These are phyloP conservation scores for Incumbomyces lentus DNA, from an alignment of 2,329 filamentous ascomycete species.

Conservation along the genomic window DNA sequence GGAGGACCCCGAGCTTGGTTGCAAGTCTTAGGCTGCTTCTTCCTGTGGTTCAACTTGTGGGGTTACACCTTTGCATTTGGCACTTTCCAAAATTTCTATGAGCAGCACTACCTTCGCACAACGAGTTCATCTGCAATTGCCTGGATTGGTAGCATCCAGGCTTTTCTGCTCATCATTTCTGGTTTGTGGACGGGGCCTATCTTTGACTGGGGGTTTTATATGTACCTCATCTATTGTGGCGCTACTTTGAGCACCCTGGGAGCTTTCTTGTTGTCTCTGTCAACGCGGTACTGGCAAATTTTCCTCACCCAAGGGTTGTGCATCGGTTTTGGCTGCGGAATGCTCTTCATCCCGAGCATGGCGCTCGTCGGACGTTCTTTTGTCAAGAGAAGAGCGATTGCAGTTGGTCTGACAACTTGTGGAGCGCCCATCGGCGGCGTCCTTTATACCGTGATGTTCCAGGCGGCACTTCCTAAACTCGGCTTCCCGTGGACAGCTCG, in stretches of 20 bases:
- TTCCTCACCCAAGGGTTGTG: constrained; percentile 69
- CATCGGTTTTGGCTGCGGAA: constrained; percentile 61
- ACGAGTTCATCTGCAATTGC: constrained; percentile 63
- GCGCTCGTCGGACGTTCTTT: constrained; percentile 18
- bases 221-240: constrained; percentile 59
- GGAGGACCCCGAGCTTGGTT: constrained; percentile 70
- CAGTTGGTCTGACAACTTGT: constrained; percentile 22
- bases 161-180: constrained; percentile 73
- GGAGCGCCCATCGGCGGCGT: constrained; percentile 62
- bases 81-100: constrained; percentile 70
- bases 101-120: constrained; percentile 58
- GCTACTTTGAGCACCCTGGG: constrained; percentile 52
- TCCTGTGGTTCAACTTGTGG: constrained; percentile 35
- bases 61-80: constrained; percentile 34
- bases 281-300: constrained; percentile 73
- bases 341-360: constrained; percentile 76
- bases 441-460: constrained; percentile 48
- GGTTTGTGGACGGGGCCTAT: constrained; percentile 78
- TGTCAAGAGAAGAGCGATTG: constrained; percentile 14
- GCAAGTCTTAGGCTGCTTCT: constrained; percentile 74
- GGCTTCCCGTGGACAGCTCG: constrained; percentile 41
- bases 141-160: constrained; percentile 80
- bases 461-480: constrained; percentile 35
- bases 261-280: constrained; percentile 61
- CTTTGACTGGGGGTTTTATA: constrained; percentile 76